Base-by-base conservation (phyloP, 2,329 filamentous ascomycete species). In the Dendryphion nanum region DNA sequence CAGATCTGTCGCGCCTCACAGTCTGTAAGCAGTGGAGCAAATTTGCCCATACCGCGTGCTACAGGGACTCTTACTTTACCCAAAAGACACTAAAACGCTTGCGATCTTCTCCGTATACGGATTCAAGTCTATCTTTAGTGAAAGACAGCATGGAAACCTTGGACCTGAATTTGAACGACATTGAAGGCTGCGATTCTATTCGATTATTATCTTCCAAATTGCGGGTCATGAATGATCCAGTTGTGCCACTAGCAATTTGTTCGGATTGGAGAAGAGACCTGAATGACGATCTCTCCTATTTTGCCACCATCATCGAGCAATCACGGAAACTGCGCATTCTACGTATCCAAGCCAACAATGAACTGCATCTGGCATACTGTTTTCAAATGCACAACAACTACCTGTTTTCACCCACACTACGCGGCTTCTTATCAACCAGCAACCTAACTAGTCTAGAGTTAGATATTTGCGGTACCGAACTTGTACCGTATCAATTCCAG, bases 21-120 rank as follows among this genome's bases (percentile, higher is more conserved):
- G 43, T 54, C 40, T 50, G 44, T 41, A 54, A 47, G 42, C 37
- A 50, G 46, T 54, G 48, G 48, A 38, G 30, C 40, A 35, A 37
- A 45, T 45, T 44, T 44, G 48, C 50, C 34, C 24, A 30, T 41
- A 45, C 41, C 18, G 43, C 46, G 31, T 54, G 44, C 43, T 51
- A 50, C 43, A 23, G 17, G 42, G 41, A 50, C 24, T 40, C 50
- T 36, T 35, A 48, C 35, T 26, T 51, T 41, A 41, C 42, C 41
- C 47, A 42, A 33, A 44, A 47, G 32, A 45, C 30, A 42, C 34
- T 51, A 44, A 40, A 33, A 45, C 42, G 43, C 36, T 43, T 54
- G 33, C 17, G 45, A 32, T 50, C 48, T 39, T 51, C 46, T 42
- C 48, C 37, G 20, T 37, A 54, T 37, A 33, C 41, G 20, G 37